phyloP scores from a whole-genome alignment of 2,329 filamentous ascomycete species.

The Monascus ruber region DNA sequence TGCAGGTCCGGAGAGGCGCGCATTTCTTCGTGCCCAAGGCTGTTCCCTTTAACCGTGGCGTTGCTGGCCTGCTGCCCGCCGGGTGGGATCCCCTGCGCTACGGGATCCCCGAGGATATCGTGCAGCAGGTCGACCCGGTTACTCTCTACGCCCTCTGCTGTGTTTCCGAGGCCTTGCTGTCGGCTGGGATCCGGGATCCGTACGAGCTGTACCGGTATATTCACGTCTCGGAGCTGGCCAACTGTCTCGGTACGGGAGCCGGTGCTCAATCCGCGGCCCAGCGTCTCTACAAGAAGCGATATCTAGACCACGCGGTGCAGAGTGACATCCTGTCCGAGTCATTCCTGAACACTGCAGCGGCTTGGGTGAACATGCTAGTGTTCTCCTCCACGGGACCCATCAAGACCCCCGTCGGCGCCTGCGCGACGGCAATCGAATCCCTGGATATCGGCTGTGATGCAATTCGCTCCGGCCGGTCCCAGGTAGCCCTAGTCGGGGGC shows the following conservation, averaged over 20 bases:
- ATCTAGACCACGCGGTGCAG: constrained; percentile 84
- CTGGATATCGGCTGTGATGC: constrained; percentile 93
- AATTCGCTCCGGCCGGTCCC: constrained; percentile 89
- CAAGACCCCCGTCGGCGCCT: constrained; percentile 92
- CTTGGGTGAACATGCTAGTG: constrained; percentile 97
- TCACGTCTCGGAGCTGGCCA: constrained; percentile 88
- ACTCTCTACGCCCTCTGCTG: constrained; percentile 89
- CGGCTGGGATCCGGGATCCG: constrained; percentile 89
- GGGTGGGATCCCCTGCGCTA: constrained; percentile 93
- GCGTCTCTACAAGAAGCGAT: constrained; percentile 92
- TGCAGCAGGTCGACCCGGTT: constrained; percentile 86
- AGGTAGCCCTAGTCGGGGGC: constrained; percentile 86
- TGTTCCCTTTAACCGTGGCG: constrained; percentile 82
- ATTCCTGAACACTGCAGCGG: constrained; percentile 97
- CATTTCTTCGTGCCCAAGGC: constrained; percentile 88
- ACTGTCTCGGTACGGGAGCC: constrained; percentile 92
- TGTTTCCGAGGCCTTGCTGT: constrained; percentile 74
- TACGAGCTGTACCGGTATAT: constrained; percentile 99
- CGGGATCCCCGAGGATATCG: constrained; percentile 88
- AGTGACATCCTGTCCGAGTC: constrained; percentile 97
- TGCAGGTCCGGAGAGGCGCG: constrained; percentile 81
- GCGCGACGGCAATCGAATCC: constrained; percentile 88
- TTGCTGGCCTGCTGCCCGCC: constrained; percentile 86
- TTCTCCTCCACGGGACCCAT: constrained; percentile 90
- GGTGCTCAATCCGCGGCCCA: constrained; percentile 77